Evolutionary conservation across 306 rosid species (phyloP).

Genomic region (Dryas octopetala): DNA sequence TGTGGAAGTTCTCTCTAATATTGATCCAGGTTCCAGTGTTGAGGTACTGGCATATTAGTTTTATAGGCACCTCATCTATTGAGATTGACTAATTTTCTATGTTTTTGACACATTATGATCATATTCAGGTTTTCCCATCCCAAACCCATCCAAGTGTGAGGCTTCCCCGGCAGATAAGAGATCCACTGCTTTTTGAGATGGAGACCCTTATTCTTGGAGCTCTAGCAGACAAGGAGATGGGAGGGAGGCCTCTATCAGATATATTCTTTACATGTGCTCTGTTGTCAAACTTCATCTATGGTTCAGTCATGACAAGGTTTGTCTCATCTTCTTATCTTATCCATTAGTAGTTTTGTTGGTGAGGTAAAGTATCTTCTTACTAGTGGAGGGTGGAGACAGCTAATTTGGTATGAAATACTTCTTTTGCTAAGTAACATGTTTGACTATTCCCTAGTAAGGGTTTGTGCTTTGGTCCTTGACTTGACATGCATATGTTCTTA

Average conservation of each 20-base stretch:
- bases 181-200: constrained; percentile 70
- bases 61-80: constrained; percentile 21
- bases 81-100: constrained; percentile 8
- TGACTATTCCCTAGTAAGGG: neutral
- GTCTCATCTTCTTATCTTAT: constrained; percentile 18
- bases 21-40: constrained; percentile 44
- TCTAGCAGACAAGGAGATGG: constrained; percentile 51
- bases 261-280: constrained; percentile 66
- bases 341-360: neutral
- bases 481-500: constrained; percentile 1
- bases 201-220: constrained; percentile 60
- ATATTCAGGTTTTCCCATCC: constrained; percentile 50
- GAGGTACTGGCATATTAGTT: constrained; percentile 54
- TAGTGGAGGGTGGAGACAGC: neutral
- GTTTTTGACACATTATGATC: constrained; percentile 17
- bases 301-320: constrained; percentile 60
- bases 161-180: constrained; percentile 68
- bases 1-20: constrained; percentile 63
- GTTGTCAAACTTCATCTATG: constrained; percentile 62
- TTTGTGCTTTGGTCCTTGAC: neutral
- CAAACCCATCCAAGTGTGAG: constrained; percentile 41
- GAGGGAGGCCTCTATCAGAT: constrained; percentile 48
- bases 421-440: neutral
- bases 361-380: neutral
- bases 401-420: neutral